phyloP scores from a whole-genome alignment of 192 early-diverging fungal species.

The Linnemannia exigua region DNA sequence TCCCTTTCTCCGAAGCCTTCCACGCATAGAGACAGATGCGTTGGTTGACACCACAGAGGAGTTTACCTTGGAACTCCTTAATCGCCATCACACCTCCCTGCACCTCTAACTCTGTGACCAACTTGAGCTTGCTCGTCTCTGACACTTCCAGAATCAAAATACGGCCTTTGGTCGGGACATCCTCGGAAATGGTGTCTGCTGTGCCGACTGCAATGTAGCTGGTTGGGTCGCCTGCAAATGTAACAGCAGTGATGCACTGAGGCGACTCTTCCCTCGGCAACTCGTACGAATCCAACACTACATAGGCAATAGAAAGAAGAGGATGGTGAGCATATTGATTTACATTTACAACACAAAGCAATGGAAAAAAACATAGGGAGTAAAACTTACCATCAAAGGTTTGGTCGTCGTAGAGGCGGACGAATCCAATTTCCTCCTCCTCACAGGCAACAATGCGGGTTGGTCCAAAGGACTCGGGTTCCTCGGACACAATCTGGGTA shows the following conservation, averaged over 20 bases:
- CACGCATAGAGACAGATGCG: constrained; percentile 50
- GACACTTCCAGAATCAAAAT: constrained; percentile 76
- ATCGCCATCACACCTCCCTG: constrained; percentile 78
- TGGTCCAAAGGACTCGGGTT: constrained; percentile 36
- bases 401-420: constrained; percentile 77
- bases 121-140: constrained; percentile 58
- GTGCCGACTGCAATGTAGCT: constrained; percentile 85
- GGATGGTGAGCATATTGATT: neutral
- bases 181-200: constrained; percentile 62
- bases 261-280: constrained; percentile 59
- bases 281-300: constrained; percentile 61
- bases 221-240: constrained; percentile 54
- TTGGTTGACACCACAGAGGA: constrained; percentile 79
- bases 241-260: constrained; percentile 60
- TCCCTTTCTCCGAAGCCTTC: constrained; percentile 32
- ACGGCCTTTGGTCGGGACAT: constrained; percentile 78
- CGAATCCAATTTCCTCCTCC: constrained; percentile 60
- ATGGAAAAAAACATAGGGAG: neutral
- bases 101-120: constrained; percentile 65
- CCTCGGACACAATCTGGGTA: constrained; percentile 41
- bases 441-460: constrained; percentile 28
- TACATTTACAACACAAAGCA: neutral
- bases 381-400: constrained; percentile 77
- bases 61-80: constrained; percentile 68
- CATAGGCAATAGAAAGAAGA: neutral